These are phyloP conservation scores for Paramecium caudatum DNA, from an alignment of 73 alveolate genomes.

Conservation along the genomic window DNA sequence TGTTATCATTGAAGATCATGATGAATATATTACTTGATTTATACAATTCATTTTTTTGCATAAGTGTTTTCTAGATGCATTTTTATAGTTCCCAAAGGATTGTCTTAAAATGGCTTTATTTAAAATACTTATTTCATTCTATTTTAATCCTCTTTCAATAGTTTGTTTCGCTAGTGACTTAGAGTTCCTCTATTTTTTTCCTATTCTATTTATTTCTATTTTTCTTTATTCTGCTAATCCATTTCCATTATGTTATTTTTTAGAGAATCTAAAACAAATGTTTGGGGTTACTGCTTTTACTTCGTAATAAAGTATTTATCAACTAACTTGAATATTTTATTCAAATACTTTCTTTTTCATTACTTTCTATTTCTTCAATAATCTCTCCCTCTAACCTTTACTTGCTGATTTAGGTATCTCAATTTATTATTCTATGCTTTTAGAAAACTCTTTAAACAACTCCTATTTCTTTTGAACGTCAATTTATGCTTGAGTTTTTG, in stretches of 20 bases:
- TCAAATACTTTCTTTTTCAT: conserved; percentile 2
- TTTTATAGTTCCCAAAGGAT: conserved; percentile 52
- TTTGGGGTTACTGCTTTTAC: not conserved
- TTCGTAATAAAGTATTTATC: conserved; percentile 42
- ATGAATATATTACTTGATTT: not conserved
- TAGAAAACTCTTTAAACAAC: conserved; percentile 4
- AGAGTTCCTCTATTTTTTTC: conserved; percentile 33
- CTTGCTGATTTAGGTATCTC: conserved; percentile 16
- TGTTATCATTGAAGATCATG: conserved; percentile 4
- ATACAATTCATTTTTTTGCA: not conserved
- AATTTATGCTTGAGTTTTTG: conserved; percentile 1
- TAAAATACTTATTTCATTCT: conserved; percentile 34
- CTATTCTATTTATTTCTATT: not conserved
- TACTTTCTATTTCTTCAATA: not conserved
- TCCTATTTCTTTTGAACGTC: not conserved
- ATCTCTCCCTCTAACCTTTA: conserved; percentile 50
- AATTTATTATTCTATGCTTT: not conserved
- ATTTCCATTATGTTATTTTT: not conserved
- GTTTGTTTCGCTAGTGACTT: conserved; percentile 18
- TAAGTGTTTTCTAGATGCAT: conserved; percentile 54
- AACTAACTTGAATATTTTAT: not conserved
- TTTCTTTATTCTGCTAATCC: not conserved
- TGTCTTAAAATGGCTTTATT: conserved; percentile 30
- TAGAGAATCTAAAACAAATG: conserved; percentile 17
- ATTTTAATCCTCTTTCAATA: conserved; percentile 23